These are phyloP conservation scores for Cercospora brassicicola DNA, from an alignment of 2,329 filamentous ascomycete genomes.

Conservation along the genomic window DNA sequence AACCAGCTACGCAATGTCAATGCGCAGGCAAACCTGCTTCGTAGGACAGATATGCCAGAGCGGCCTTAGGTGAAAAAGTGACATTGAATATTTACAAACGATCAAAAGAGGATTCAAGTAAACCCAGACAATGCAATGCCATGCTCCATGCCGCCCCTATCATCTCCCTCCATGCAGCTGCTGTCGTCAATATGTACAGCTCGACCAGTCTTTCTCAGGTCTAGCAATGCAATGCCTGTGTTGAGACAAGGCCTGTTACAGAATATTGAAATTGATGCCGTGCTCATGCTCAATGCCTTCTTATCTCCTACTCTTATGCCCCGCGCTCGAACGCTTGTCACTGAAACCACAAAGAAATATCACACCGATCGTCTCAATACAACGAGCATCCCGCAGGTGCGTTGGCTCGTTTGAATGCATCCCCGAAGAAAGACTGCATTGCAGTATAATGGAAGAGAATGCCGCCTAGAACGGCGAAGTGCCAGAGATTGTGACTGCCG, in stretches of 20 bases:
- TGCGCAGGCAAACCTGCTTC: no score
- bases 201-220: neutral
- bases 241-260: slow-evolving; percentile 6
- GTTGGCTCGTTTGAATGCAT: slow-evolving; percentile 43
- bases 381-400: slow-evolving; percentile 17
- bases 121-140: slow-evolving; percentile 8
- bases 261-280: neutral
- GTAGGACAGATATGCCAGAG: neutral
- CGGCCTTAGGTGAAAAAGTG: neutral
- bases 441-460: slow-evolving; percentile 97
- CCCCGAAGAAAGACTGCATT: slow-evolving; percentile 90
- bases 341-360: neutral
- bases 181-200: slow-evolving; percentile 13
- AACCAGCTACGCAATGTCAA: no score
- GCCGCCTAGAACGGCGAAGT: slow-evolving; percentile 87
- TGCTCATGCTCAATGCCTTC: slow-evolving; percentile 6
- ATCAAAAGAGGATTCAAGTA: neutral
- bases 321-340: slow-evolving; percentile 16
- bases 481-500: slow-evolving; percentile 96
- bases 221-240: slow-evolving; percentile 19
- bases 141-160: slow-evolving; percentile 4
- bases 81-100: neutral
- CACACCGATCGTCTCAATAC: neutral
- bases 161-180: slow-evolving; percentile 6
- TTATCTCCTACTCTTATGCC: neutral